Evolutionary conservation across 768 basidiomycete genomes (phyloP).

Genomic region (Termitomyces sp.): DNA sequence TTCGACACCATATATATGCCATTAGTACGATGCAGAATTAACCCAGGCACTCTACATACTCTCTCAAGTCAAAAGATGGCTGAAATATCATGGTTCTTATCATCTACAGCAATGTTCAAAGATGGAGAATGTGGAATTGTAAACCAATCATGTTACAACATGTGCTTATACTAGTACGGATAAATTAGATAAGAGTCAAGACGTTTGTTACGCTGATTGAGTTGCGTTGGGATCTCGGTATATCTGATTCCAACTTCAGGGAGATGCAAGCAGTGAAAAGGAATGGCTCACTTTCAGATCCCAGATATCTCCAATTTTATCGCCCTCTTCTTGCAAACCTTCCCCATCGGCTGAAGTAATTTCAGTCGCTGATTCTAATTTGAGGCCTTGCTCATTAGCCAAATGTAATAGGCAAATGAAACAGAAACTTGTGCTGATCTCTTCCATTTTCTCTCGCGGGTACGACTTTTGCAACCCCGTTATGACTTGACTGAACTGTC

Average conservation of each 20-base stretch:
- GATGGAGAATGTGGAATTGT: background rate
- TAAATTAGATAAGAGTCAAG: constrained; percentile 9
- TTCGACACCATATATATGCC: too few species aligned
- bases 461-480: constrained; percentile 77
- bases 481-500: constrained; percentile 80
- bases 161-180: constrained; percentile 6
- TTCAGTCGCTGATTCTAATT: constrained; percentile 55
- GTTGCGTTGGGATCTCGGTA: constrained; percentile 45
- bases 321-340: constrained; percentile 26
- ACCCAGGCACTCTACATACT: background rate
- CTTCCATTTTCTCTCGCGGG: constrained; percentile 91
- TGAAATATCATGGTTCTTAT: too few species aligned
- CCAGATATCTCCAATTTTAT: constrained; percentile 71
- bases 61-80: too few species aligned
- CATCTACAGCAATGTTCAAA: background rate
- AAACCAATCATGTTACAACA: constrained; percentile 17
- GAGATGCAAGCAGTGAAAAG: background rate
- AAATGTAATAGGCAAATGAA: constrained; percentile 97
- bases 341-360: constrained; percentile 32
- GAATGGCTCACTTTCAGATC: constrained; percentile 54
- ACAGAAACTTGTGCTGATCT: constrained; percentile 98
- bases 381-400: constrained; percentile 94
- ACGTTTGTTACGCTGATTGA: constrained; percentile 30
- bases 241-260: constrained; percentile 29
- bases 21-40: background rate